Evolutionary conservation across 208 protist genomes (phyloP).

Genomic region (Trypanosoma vivax): DNA sequence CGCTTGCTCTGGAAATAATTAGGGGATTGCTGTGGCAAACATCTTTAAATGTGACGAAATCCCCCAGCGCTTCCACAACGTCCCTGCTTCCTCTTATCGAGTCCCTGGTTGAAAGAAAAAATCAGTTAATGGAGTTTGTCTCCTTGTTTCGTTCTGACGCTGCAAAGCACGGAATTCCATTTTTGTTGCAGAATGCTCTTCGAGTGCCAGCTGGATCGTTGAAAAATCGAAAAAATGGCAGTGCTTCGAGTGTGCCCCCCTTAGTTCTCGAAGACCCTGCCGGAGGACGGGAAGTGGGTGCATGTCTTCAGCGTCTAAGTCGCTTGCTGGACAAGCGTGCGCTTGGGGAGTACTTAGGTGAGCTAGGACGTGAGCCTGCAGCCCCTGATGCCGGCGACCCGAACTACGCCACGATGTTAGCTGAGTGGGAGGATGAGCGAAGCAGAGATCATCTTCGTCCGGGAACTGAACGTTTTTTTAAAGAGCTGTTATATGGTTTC

Average conservation of each 20-base stretch:
- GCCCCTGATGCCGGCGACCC: constrained; percentile 4
- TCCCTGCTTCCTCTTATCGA: too few species aligned
- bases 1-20: constrained; percentile 14
- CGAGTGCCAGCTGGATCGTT: constrained; percentile 28
- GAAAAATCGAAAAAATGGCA: background rate
- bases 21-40: constrained; percentile 15
- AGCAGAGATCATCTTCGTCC: constrained; percentile 24
- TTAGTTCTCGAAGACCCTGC: constrained; percentile 62
- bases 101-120: constrained; percentile 39
- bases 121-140: constrained; percentile 51
- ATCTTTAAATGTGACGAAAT: background rate
- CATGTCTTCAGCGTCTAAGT: constrained; percentile 68
- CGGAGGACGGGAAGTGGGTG: constrained; percentile 70
- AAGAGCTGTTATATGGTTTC: constrained; percentile 71
- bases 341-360: constrained; percentile 84
- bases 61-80: too few species aligned
- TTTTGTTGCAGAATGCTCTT: constrained; percentile 52
- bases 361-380: constrained; percentile 54
- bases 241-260: constrained; percentile 11
- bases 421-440: constrained; percentile 23
- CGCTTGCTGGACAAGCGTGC: constrained; percentile 75
- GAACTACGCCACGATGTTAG: constrained; percentile 7
- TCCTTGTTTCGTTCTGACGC: constrained; percentile 56
- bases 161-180: constrained; percentile 73
- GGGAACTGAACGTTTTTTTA: constrained; percentile 71